A percentile compares a stretch with the other conserved stretches of the same genome.
Conservation (phyloP, 805 yeast species). For the Myxozyma nipponensis region DNA sequence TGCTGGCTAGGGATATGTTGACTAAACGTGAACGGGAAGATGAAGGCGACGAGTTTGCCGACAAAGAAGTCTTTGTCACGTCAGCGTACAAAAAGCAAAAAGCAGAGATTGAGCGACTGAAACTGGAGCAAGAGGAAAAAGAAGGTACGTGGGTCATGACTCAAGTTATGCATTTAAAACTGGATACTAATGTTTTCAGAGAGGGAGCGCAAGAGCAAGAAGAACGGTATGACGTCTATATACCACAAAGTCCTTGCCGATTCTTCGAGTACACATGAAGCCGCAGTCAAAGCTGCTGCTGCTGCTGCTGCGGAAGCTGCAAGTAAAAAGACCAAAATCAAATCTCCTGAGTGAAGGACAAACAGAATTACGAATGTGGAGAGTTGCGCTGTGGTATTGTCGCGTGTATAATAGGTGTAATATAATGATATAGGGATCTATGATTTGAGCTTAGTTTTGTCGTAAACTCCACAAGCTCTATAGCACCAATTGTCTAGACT, state of each 20-base stretch:
- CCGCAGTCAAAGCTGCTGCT: conserved; percentile 19
- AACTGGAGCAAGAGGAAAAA: conserved; percentile 24
- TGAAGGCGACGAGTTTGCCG: conserved; percentile 42
- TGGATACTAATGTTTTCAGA: neutral
- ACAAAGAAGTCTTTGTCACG: conserved; percentile 48
- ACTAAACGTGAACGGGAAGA: conserved; percentile 40
- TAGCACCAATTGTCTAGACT: no score
- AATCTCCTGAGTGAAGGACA: no score
- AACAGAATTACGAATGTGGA: no score
- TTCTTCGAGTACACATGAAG: conserved; percentile 14
- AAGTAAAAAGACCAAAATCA: neutral
- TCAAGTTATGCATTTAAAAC: no score
- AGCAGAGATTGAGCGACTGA: conserved; percentile 33
- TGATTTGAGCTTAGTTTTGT: no score
- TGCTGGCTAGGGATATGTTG: conserved; percentile 41
- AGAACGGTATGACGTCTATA: conserved; percentile 9
- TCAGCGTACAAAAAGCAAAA: conserved; percentile 45
- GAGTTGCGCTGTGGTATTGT: no score
- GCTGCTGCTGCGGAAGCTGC: conserved; percentile 22
- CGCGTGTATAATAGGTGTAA: no score
- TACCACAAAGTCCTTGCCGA: conserved; percentile 21
- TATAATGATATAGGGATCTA: no score
- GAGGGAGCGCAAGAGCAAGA: conserved; percentile 4
- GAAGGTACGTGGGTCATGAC: conserved; percentile 8
- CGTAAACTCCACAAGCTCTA: no score